Evolutionary conservation across 306 rosid species (phyloP).

Genomic region (Rubus idaeus): DNA sequence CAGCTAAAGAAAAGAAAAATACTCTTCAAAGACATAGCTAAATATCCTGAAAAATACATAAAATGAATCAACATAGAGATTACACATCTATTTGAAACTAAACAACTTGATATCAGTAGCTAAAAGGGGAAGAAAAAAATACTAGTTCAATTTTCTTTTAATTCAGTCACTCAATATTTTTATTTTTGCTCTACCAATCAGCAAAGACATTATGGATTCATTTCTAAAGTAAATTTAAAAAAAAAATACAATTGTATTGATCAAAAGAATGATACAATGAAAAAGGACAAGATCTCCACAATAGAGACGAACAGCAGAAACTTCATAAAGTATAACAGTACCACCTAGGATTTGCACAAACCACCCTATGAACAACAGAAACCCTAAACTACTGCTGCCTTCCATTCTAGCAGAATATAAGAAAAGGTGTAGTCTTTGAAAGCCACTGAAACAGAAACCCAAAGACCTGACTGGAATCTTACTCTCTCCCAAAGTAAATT

Average conservation of each 20-base stretch:
- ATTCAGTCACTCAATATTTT: neutral
- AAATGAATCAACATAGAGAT: neutral
- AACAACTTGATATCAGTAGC: neutral
- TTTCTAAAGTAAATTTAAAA: neutral
- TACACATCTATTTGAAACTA: neutral
- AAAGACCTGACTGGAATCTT: neutral
- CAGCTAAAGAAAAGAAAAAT: neutral
- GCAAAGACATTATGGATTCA: neutral
- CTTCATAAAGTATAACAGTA: too few species aligned
- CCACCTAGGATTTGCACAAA: neutral
- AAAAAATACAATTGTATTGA: too few species aligned
- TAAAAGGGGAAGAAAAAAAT: neutral
- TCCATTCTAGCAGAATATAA: neutral
- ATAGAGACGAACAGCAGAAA: neutral
- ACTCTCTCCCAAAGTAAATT: neutral
- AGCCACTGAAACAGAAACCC: neutral
- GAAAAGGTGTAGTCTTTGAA: neutral
- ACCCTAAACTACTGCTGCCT: neutral
- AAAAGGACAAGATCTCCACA: neutral
- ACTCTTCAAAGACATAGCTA: neutral
- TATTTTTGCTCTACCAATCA: neutral
- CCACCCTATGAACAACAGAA: conserved; percentile 1
- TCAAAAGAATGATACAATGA: neutral
- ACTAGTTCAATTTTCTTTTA: neutral
- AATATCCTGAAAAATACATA: neutral